Percentiles rank a stretch among this genome's conserved stretches.
These are phyloP conservation scores for Craterostigma plantagineum DNA, from an alignment of 257 asterid genomes.

Conservation along the genomic window DNA sequence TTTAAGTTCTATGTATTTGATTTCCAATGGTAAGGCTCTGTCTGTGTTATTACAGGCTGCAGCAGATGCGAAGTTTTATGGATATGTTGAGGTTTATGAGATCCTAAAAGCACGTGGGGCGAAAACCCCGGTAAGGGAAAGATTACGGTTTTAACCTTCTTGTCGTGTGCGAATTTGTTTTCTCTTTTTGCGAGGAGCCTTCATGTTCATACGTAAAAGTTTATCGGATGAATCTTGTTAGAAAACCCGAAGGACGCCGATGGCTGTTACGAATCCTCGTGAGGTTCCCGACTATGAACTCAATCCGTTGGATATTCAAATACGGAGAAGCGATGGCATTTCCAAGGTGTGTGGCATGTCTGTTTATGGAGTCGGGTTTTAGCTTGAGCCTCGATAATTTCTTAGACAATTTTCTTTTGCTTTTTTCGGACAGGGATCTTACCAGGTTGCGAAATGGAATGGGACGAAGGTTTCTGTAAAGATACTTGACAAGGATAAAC, in stretches of 20 bases:
- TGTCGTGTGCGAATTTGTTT: no score
- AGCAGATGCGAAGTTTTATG: slow-evolving; percentile 95
- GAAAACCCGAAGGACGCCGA: slow-evolving; percentile 94
- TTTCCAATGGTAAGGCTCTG: no score
- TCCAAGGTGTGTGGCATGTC: slow-evolving; percentile 51
- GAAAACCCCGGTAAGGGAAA: slow-evolving; percentile 51
- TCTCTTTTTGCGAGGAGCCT: no score
- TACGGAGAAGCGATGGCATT: slow-evolving; percentile 83
- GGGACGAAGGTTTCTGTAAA: slow-evolving; percentile 95
- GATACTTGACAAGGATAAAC: slow-evolving; percentile 82
- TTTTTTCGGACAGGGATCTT: slow-evolving; percentile 69
- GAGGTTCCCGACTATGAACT: slow-evolving; percentile 98
- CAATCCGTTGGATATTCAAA: slow-evolving; percentile 81
- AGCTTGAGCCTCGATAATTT: no score
- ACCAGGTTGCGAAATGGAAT: slow-evolving; percentile 97
- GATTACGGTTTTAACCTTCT: slow-evolving; percentile 2
- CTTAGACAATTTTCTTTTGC: no score
- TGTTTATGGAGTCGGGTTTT: no score
- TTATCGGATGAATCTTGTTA: slow-evolving; percentile 22
- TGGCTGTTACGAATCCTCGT: slow-evolving; percentile 86
- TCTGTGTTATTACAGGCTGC: slow-evolving; percentile 49
- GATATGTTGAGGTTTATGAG: slow-evolving; percentile 58
- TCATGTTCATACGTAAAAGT: slow-evolving; percentile 16
- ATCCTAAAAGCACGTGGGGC: slow-evolving; percentile 93
- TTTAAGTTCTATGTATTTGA: no score